Evolutionary conservation across 2,329 filamentous ascomycete genomes (phyloP), one percentile per base, ranked within the genome.

Genomic region (Gaeumannomyces tritici): DNA sequence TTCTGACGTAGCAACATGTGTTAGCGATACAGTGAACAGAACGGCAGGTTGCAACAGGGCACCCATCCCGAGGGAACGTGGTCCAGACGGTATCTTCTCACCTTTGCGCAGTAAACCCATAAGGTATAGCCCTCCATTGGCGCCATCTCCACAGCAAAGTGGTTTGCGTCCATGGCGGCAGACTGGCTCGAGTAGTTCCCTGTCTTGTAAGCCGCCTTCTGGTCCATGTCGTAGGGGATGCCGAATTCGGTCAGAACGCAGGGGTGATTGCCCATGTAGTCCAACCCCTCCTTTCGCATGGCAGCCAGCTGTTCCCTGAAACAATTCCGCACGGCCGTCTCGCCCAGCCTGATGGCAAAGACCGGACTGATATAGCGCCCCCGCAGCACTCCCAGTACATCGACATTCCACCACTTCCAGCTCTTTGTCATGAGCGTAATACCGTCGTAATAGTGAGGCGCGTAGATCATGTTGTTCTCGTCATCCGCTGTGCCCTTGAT

Each of bases 151-250:
- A 96, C 81, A 0, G 89, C 95, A 76, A 88, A 99, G 72, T 96
- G 91, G 72, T 98, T 99, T 61, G 96, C 95, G 75, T 99, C 95
- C 79, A 99, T 88, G 8, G 95, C 95, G 2, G 90, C 86, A 42
- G 89, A 90, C 73, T 99, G 95, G 69, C 91, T 96, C 57, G 89
- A 89, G 75, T 96, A 99, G 73, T 99, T 90, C 9, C 96, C 95
- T 7, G 91, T 96, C 75, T 91, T 90, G 76, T 99, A 99, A 1
- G 95, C 95, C 70, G 95, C 82, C 75, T 96, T 93, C 67, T 96
- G 88, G 70, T 99, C 93, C 96, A 99, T 98, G 72, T 99, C 95
- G 72, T 96, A 99, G 0, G 95, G 95, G 63, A 99, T 97, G 9
- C 95, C 95, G 70, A 98, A 98, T 72, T 99, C 95, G 0, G 91